Evolutionary conservation across 306 rosid genomes (phyloP).

Genomic region (Lathyrus sativus): DNA sequence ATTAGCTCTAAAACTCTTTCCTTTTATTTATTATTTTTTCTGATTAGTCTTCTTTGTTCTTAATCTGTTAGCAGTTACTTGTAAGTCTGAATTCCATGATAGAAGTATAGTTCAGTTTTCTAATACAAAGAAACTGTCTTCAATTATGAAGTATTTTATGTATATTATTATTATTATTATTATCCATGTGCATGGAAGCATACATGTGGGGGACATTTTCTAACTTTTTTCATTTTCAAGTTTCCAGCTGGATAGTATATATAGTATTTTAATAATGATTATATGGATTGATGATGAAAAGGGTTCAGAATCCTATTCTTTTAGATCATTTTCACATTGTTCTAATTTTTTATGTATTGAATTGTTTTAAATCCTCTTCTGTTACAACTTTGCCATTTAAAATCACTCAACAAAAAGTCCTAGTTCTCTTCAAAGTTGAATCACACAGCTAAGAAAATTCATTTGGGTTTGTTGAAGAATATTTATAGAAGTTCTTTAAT

Average conservation of each 20-base stretch:
- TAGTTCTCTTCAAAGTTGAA: background rate
- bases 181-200: slow-evolving; percentile 32
- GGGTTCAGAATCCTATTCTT: slow-evolving; percentile 4
- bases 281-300: background rate
- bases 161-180: background rate
- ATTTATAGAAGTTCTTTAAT: no score
- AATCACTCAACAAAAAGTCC: background rate
- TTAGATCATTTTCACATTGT: background rate
- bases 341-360: background rate
- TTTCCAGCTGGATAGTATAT: slow-evolving; percentile 34
- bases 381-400: background rate
- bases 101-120: slow-evolving; percentile 17
- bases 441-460: background rate
- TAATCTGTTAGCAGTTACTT: slow-evolving; percentile 11
- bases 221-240: slow-evolving; percentile 25
- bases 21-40: slow-evolving; percentile 22
- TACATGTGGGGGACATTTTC: slow-evolving; percentile 34
- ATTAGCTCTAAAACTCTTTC: slow-evolving; percentile 24
- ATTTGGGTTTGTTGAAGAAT: no score
- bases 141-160: slow-evolving; percentile 33
- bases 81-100: slow-evolving; percentile 33
- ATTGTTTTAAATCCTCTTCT: background rate
- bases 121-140: slow-evolving; percentile 15
- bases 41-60: slow-evolving; percentile 23
- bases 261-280: slow-evolving; percentile 2